Conservation (phyloP, 768 basidiomycete genomes). For the Heimioporus sp. region DNA sequence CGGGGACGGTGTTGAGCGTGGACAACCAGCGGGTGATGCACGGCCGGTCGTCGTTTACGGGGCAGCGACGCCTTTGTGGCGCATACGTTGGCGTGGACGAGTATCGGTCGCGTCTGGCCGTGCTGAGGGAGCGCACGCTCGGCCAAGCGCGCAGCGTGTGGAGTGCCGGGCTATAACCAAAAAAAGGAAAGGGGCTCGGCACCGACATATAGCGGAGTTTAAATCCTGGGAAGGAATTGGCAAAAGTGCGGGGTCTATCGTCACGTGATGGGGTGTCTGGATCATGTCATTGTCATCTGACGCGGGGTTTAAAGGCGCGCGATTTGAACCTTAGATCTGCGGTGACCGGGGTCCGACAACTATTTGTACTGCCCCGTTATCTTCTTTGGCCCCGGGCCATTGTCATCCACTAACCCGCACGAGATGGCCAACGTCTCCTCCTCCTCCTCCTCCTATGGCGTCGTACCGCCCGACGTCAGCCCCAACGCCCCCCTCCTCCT, state of each 20-base stretch:
- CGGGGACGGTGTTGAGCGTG: slow-evolving; percentile 88
- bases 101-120: slow-evolving; percentile 74
- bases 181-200: slow-evolving; percentile 10
- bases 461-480: slow-evolving; percentile 16
- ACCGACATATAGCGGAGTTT: slow-evolving; percentile 17
- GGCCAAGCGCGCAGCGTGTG: slow-evolving; percentile 52
- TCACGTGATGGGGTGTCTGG: slow-evolving; percentile 18
- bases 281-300: slow-evolving; percentile 8
- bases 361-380: slow-evolving; percentile 16
- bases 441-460: too few relatives aligned
- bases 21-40: slow-evolving; percentile 95
- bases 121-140: slow-evolving; percentile 54
- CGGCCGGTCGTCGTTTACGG: slow-evolving; percentile 88
- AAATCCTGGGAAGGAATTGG: slow-evolving; percentile 16
- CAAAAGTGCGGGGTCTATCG: slow-evolving; percentile 15
- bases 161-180: slow-evolving; percentile 49
- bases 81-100: slow-evolving; percentile 94
- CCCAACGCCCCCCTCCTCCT: slow-evolving; percentile 26
- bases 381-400: too few relatives aligned
- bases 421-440: slow-evolving; percentile 6
- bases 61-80: slow-evolving; percentile 90
- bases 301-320: slow-evolving; percentile 12
- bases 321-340: slow-evolving; percentile 20
- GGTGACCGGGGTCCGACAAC: slow-evolving; percentile 15
- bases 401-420: slow-evolving; percentile 12